Evolutionary conservation across 208 protist species (phyloP).

Genomic region (Crithidia acanthocephali): DNA sequence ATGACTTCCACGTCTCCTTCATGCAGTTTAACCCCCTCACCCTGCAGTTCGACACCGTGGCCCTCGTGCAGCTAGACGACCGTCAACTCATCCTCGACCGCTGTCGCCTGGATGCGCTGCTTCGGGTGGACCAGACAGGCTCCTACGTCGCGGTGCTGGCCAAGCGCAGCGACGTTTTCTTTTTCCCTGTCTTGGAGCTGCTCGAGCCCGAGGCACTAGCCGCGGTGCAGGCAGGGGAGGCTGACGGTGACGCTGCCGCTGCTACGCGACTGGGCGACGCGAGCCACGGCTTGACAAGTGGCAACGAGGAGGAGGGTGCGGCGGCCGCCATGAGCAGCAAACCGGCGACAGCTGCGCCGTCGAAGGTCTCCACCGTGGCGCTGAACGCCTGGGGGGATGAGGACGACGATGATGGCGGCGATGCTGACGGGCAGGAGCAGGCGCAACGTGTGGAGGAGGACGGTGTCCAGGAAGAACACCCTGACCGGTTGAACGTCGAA

Average conservation of each 20-base stretch:
- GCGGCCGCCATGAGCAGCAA: background rate
- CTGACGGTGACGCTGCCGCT: background rate
- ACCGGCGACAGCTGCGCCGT: background rate
- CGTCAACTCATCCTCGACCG: constrained; percentile 49
- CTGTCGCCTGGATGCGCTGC: constrained; percentile 53
- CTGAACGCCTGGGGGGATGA: constrained; percentile 87
- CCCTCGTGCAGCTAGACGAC: constrained; percentile 84
- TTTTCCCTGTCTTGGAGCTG: constrained; percentile 62
- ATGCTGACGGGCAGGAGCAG: background rate
- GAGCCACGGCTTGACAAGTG: background rate
- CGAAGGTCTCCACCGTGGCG: constrained; percentile 30
- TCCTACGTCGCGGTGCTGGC: constrained; percentile 69
- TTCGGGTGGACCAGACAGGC: constrained; percentile 76
- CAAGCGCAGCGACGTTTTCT: constrained; percentile 70
- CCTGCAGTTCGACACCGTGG: constrained; percentile 69
- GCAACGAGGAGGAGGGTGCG: constrained; percentile 11
- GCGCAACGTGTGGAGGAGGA: background rate
- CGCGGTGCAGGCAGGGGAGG: constrained; percentile 1
- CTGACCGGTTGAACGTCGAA: background rate
- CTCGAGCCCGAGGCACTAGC: constrained; percentile 12
- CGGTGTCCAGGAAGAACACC: background rate
- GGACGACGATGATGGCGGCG: constrained; percentile 66
- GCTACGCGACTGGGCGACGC: background rate
- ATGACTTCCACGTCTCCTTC: constrained; percentile 88
- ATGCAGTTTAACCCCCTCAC: constrained; percentile 68